phyloP scores from a whole-genome alignment of 2,329 filamentous ascomycete species.

The Trichoderma sp. region DNA sequence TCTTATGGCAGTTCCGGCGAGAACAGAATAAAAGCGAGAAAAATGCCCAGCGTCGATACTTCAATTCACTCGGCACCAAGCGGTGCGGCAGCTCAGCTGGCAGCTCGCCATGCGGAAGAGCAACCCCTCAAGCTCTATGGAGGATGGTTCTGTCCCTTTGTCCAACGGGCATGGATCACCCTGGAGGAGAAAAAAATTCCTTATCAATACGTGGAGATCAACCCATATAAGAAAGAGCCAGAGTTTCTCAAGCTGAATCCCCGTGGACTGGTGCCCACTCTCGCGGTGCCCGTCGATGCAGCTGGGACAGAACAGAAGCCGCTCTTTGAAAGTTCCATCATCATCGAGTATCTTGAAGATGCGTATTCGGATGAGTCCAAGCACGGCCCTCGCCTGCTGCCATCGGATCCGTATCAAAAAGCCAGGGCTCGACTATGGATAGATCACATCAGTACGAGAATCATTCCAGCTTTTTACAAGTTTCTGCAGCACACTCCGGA shows the following conservation, averaged over 20 bases:
- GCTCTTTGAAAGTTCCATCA: conserved; percentile 68
- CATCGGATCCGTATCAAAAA: conserved; percentile 59
- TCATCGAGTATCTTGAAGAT: conserved; percentile 75
- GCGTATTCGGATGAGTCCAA: conserved; percentile 50
- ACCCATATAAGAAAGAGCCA: conserved; percentile 70
- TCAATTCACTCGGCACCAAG: conserved; percentile 45
- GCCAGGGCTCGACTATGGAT: conserved; percentile 70
- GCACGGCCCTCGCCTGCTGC: conserved; percentile 51
- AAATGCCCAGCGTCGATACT: conserved; percentile 48
- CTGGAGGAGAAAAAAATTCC: conserved; percentile 70
- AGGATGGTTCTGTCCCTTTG: conserved; percentile 70
- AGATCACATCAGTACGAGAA: conserved; percentile 64
- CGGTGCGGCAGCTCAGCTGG: conserved; percentile 48
- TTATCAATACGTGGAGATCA: conserved; percentile 75
- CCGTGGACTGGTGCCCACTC: conserved; percentile 69
- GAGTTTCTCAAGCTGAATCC: conserved; percentile 70
- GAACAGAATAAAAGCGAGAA: background rate
- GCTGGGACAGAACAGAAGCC: conserved; percentile 45
- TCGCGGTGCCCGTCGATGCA: conserved; percentile 45
- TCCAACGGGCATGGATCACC: conserved; percentile 70
- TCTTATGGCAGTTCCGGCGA: too few relatives aligned
- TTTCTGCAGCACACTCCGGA: conserved; percentile 53
- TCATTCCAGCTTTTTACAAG: conserved; percentile 68
- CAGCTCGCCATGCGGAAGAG: conserved; percentile 43
- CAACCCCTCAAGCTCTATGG: conserved; percentile 64